These are phyloP conservation scores for Serendipita vermifera DNA, from an alignment of 768 basidiomycete genomes.

Conservation along the genomic window DNA sequence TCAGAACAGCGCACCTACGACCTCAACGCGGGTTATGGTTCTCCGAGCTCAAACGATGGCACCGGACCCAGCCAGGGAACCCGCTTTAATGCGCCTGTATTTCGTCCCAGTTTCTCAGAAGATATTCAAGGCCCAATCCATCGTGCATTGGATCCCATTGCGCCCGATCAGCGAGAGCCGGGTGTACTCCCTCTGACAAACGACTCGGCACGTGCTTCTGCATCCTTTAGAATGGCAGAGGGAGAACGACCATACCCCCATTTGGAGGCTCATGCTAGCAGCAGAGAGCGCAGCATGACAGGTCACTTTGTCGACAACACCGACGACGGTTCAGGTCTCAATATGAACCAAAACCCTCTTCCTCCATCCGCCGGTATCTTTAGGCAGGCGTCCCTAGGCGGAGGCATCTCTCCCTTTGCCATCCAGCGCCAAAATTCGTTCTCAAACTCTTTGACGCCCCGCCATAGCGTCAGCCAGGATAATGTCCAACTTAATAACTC, in stretches of 20 bases:
- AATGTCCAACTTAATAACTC: too few relatives aligned
- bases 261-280: background rate
- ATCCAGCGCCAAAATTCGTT: background rate
- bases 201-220: background rate
- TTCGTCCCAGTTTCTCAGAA: background rate
- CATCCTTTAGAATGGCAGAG: background rate
- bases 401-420: background rate
- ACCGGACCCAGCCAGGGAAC: background rate
- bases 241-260: background rate
- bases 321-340: too few relatives aligned
- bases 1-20: background rate
- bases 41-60: background rate
- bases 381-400: background rate
- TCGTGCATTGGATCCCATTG: slow-evolving; percentile 1
- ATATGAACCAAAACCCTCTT: background rate
- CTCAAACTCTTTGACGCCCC: background rate
- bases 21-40: background rate
- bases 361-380: background rate
- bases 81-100: background rate
- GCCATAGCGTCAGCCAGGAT: slow-evolving; percentile 1
- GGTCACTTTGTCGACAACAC: background rate
- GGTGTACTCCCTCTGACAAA: background rate
- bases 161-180: background rate
- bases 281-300: background rate
- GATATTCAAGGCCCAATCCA: background rate